Evolutionary conservation across 2,329 filamentous ascomycete genomes (phyloP), one percentile per base, ranked within the genome.

Genomic region (Chaetomiaceae sp.): DNA sequence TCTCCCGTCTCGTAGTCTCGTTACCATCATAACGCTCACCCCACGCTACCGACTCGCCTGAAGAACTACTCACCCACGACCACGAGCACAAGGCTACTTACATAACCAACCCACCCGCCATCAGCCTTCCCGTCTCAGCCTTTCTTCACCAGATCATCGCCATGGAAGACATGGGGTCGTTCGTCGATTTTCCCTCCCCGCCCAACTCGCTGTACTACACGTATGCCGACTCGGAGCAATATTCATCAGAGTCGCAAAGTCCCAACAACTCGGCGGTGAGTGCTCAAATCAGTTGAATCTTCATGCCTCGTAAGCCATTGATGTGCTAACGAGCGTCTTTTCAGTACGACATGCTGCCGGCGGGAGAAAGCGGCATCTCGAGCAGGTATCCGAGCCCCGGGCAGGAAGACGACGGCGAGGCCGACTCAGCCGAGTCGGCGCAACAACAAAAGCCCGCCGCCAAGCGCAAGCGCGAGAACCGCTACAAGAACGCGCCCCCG

Each of bases 401-500:
- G 43, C 55, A 50, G 4, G 57, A 62, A 33, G 45, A n/a, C n/a
- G n/a, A n/a, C n/a, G n/a, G n/a, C n/a, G n/a, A 60, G 38, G 49
- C 61, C 53, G 50, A 54, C 3, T 57, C 57, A 29, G 35, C 53
- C 15, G 60, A 63, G 24, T 47, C 56, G 24, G 36, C 47, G 12
- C 57, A 36, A 19, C 50, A 39, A 12, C 52, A 51, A 40, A 72
- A 72, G 52, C 58, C 65, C 1, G 62, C 66, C 4, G 59, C 68
- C 29, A 74, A 74, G 59, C 64, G 71, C 45, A 75, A 72, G 57
- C 66, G 72, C 18, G 71, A 74, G 53, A 75, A 74, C 59, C 65
- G 73, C 39, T 76, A 76, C 54, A 74, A 75, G 58, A 74, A 76
- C 45, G 72, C 72, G 1, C 69, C 72, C 1, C 70, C 71, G 0